Evolutionary conservation across 208 protist genomes (phyloP).

Genomic region (Leishmania amazonensis): DNA sequence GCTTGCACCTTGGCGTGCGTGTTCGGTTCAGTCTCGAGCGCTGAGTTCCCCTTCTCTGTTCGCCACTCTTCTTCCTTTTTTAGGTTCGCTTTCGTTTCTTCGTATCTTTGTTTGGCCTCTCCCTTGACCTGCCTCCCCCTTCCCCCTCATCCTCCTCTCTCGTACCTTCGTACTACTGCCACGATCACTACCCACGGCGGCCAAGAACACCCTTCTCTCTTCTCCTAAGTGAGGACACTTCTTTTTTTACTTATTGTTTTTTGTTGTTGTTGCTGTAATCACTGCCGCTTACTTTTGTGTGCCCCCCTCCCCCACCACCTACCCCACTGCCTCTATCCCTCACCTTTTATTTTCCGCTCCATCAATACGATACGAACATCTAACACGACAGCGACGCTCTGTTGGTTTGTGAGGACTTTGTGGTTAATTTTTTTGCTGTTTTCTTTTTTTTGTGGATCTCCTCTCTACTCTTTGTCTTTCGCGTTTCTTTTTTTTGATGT

Average conservation of each 20-base stretch:
- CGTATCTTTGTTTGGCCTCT: neutral
- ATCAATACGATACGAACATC: neutral
- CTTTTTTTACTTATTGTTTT: conserved; percentile 19
- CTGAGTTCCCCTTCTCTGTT: neutral
- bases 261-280: neutral
- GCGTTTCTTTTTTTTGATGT: neutral
- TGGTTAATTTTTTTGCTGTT: neutral
- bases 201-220: neutral
- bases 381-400: neutral
- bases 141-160: neutral
- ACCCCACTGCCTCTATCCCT: neutral
- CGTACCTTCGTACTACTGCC: neutral
- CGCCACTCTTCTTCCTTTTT: neutral
- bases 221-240: neutral
- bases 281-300: neutral
- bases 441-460: neutral
- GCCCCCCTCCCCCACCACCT: neutral
- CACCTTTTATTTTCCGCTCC: neutral
- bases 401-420: neutral
- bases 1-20: neutral
- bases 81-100: neutral
- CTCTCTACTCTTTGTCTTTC: neutral
- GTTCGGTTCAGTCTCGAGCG: neutral
- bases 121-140: neutral
- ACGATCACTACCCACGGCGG: neutral